Base-by-base conservation (phyloP, 2,329 filamentous ascomycete genomes). In the Claviceps fusiformis region DNA sequence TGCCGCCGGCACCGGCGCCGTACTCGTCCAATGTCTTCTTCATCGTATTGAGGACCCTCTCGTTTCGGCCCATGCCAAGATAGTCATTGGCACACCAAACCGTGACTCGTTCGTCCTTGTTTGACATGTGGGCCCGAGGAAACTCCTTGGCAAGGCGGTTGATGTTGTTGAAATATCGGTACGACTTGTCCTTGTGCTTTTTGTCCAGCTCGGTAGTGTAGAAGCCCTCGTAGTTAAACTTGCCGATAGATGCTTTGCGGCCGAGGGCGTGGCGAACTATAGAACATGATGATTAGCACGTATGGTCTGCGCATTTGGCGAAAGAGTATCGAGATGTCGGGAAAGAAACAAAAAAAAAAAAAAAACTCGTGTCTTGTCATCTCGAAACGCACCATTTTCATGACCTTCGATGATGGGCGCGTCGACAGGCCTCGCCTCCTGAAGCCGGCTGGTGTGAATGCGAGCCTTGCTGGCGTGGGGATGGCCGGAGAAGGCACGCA, bases 101-200 rank as follows among this genome's bases (percentile, higher is more conserved):
- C 1, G 92, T 95, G 56, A 98, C 93, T 54, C 83, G 83, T 61
- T 96, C 89, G 57, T 92, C 85, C 66, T 82, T 81, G 56, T 79
- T 83, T 17, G 87, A 80, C 79, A 95, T 95, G 71, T 98, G 93
- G 49, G 93, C 93, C 60, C 87, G 88, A 35, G 93, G 93, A 60
- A 98, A 98, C 61, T 97, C 89, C 74, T 93, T 89, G 61, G 93
- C 93, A 58, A 98, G 79, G 41, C 93, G 90, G 68, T 98, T 98
- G 82, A 98, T 98, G 77, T 98, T 98, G 80, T 98, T 98, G 78
- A 98, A 98, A 77, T 97, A 97, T 67, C 93, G 89, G 76, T 98
- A 98, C 53, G 91, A 96, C 76, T 96, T 97, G 79, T 98, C 93
- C 79, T 95, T 91, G 80, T 95, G 93, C 77, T 98, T 98, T 81